These are phyloP conservation scores for Blastosporella zonata DNA, from an alignment of 1,284 basidiomycete genomes.

Conservation along the genomic window DNA sequence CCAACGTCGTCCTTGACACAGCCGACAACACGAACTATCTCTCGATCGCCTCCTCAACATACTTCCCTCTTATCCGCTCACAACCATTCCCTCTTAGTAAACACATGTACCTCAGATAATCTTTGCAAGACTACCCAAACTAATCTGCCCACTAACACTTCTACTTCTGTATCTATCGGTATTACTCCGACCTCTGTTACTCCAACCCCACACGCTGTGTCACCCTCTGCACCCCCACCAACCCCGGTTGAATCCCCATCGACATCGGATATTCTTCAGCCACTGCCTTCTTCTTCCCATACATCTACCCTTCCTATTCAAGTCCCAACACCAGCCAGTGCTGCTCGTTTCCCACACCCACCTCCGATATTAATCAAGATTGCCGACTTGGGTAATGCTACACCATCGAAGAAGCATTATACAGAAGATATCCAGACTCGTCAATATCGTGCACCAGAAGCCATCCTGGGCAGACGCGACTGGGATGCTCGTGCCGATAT, in stretches of 20 bases:
- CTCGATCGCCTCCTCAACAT: constrained; percentile 36
- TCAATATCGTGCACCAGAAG: constrained; percentile 90
- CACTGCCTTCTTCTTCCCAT: constrained; percentile 1
- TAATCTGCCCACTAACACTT: constrained; percentile 9
- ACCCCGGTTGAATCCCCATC: constrained; percentile 29
- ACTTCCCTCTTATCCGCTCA: constrained; percentile 39
- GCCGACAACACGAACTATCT: constrained; percentile 22
- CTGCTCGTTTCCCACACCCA: constrained; percentile 17
- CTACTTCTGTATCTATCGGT: neutral
- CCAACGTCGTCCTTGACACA: constrained; percentile 20
- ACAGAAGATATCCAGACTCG: constrained; percentile 94
- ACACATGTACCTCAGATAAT: constrained; percentile 11
- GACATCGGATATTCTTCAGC: constrained; percentile 15
- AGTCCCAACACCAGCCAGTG: constrained; percentile 13
- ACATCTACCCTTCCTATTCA: constrained; percentile 10
- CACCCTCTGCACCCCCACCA: constrained; percentile 28
- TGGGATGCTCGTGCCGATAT: constrained; percentile 87
- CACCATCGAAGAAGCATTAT: constrained; percentile 78
- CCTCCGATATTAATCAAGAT: constrained; percentile 83
- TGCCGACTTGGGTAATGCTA: constrained; percentile 87
- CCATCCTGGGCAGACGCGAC: constrained; percentile 82
- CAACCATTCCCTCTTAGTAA: constrained; percentile 34
- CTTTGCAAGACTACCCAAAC: constrained; percentile 2
- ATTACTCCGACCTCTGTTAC: constrained; percentile 3
- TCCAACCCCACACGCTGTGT: constrained; percentile 10